These are phyloP conservation scores for Rhytidiadelphus loreus DNA, from an alignment of 225 moss, liverwort and hornwort genomes.

Conservation along the genomic window DNA sequence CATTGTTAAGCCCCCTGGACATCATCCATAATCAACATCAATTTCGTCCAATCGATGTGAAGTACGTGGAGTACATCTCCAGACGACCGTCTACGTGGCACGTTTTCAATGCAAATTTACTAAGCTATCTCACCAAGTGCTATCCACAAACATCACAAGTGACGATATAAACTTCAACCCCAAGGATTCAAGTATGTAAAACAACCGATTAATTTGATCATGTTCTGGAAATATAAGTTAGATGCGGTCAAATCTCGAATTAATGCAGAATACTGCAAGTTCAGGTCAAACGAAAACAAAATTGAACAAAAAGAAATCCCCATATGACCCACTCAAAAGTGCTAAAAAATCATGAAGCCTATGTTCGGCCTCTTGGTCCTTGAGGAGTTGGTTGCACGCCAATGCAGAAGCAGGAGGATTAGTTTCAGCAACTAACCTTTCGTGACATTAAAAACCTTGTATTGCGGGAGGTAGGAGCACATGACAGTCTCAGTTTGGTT, in stretches of 20 bases:
- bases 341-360: too few relatives aligned
- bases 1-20: conserved; percentile 35
- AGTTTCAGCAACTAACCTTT: conserved; percentile 20
- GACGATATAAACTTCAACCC: neutral
- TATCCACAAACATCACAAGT: neutral
- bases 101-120: neutral
- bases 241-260: neutral
- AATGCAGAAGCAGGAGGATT: neutral
- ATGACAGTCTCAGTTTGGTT: conserved; percentile 47
- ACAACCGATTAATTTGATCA: neutral
- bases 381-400: neutral
- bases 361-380: too few relatives aligned
- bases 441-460: conserved; percentile 30
- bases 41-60: neutral
- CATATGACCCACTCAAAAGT: neutral
- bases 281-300: neutral
- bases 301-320: too few relatives aligned
- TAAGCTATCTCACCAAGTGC: neutral
- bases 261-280: neutral
- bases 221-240: neutral
- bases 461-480: conserved; percentile 48
- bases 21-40: neutral
- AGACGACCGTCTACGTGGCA: neutral
- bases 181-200: neutral
- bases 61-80: neutral